Base-by-base conservation (phyloP, 208 protist genomes). In the Leishmania guyanensis region DNA sequence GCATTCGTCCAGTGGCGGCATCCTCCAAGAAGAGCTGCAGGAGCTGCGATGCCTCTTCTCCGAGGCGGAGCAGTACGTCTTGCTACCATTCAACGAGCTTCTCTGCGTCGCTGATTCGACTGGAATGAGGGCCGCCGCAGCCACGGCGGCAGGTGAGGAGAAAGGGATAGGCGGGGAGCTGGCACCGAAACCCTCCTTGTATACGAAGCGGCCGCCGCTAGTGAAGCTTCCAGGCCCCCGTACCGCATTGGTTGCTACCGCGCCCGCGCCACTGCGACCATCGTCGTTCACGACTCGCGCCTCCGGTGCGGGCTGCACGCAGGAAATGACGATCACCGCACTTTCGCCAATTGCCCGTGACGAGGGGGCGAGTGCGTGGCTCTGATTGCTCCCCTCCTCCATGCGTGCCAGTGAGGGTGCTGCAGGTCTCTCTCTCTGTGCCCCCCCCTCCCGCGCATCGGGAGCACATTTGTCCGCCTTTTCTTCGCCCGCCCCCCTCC, bases 51-150 rank as follows among this genome's bases (percentile, higher is more conserved):
- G 84, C 20, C 54, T 88, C 33, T 90, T 95, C 73, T 71, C 75
- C 0, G 88, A 95, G 60, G 84, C 85, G 74, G 89, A 95, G 81
- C 75, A 77, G 6, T 88, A 84, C 17, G 85, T 81, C 20, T 75
- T 95, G 77, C 81, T 85, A 17, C 89, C 86, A 9, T 93, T 91
- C 75, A 90, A 92, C 81, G 91, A 95, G 75, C 81, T 95, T 22
- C 84, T 92, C 22, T 82, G 82, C 78, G 16, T 58, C 10, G 22
- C 17, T 14, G 69, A 60, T 17, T 56, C 43, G 3, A 17, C n/a
- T 10, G n/a, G 17, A 29, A 53, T 71, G 26, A 5, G 43, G 68
- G 5, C 68, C 69, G 33, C 73, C 33, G 48, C 33, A 75, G 48
- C 73, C 50, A 22, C 53, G 17, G 29, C 68, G 26, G 36, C 39